Evolutionary conservation across 2,329 filamentous ascomycete species (phyloP).

Genomic region (Dryadomyces quercivorus): DNA sequence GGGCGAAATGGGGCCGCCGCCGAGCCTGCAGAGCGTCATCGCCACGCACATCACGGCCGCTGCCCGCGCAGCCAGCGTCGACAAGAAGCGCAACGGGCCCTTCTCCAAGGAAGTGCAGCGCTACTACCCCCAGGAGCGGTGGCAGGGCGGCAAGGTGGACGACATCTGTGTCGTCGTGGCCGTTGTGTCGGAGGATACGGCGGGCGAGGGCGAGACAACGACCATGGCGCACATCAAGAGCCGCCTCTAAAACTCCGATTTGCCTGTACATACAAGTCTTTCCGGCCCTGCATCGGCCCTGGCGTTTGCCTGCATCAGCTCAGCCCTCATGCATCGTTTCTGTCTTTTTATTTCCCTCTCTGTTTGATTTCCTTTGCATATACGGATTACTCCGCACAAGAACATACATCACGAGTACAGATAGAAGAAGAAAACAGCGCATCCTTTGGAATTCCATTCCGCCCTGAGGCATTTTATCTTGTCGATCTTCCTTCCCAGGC

Average conservation of each 20-base stretch:
- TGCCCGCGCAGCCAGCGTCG: constrained; percentile 74
- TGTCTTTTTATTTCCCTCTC: not conserved
- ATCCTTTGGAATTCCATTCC: too few relatives aligned
- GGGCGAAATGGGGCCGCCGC: not conserved
- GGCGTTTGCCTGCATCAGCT: not conserved
- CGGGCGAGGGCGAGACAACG: constrained; percentile 6
- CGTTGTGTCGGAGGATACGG: constrained; percentile 55
- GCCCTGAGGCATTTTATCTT: too few relatives aligned
- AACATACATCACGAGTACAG: too few relatives aligned
- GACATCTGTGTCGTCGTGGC: constrained; percentile 84
- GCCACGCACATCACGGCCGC: constrained; percentile 69
- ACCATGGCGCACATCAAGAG: constrained; percentile 20
- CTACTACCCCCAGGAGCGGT: constrained; percentile 74
- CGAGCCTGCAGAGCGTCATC: constrained; percentile 62
- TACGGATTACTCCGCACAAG: too few relatives aligned
- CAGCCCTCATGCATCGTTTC: not conserved
- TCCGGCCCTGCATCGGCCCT: not conserved
- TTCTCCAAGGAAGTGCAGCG: constrained; percentile 92
- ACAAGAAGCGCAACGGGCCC: constrained; percentile 72
- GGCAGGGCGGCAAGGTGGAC: constrained; percentile 86
- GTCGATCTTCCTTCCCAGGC: too few relatives aligned
- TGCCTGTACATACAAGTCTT: not conserved
- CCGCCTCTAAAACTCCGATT: constrained; percentile 5
- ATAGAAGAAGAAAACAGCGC: too few relatives aligned
- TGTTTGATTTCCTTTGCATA: too few relatives aligned